phyloP scores from a whole-genome alignment of 345 rosid genomes.

The Pugionium cornutum region DNA sequence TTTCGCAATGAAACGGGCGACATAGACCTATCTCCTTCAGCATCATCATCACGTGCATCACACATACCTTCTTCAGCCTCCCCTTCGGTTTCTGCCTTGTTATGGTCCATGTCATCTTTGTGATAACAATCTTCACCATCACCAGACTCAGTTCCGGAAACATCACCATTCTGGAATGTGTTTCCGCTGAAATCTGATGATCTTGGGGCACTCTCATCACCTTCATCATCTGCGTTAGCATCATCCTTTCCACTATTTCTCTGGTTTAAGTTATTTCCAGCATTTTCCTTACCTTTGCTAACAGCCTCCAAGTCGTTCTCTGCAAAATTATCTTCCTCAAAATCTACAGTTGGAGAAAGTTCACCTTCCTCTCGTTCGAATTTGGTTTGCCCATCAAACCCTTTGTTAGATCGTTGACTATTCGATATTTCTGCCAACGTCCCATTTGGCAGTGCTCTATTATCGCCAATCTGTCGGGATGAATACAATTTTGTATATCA shows the following conservation, averaged over 20 bases:
- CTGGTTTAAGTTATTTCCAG: slow-evolving; percentile 54
- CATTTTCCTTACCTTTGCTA: slow-evolving; percentile 56
- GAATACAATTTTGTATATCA: slow-evolving; percentile 13
- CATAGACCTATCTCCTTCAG: slow-evolving; percentile 63
- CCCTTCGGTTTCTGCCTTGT: slow-evolving; percentile 91
- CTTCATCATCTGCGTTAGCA: slow-evolving; percentile 48
- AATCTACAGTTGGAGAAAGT: slow-evolving; percentile 91
- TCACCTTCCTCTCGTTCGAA: slow-evolving; percentile 98
- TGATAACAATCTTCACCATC: slow-evolving; percentile 79
- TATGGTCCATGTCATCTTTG: slow-evolving; percentile 69
- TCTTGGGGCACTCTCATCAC: slow-evolving; percentile 83
- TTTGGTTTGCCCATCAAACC: slow-evolving; percentile 52
- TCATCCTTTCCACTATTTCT: slow-evolving; percentile 53
- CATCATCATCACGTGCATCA: slow-evolving; percentile 74
- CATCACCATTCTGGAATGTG: slow-evolving; percentile 87
- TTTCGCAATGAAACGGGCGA: slow-evolving; percentile 71
- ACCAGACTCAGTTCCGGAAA: slow-evolving; percentile 84
- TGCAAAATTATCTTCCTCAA: slow-evolving; percentile 84
- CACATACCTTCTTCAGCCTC: slow-evolving; percentile 64
- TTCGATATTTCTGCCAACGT: slow-evolving; percentile 47
- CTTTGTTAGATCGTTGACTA: slow-evolving; percentile 57
- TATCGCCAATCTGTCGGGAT: slow-evolving; percentile 53
- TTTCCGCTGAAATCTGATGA: slow-evolving; percentile 86
- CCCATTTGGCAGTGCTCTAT: slow-evolving; percentile 51
- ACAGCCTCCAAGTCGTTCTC: slow-evolving; percentile 58